Percentiles rank a stretch among this genome's conserved stretches.
Conservation (phyloP, 176 grass and related monocot species). For the Juncus inflexus region DNA sequence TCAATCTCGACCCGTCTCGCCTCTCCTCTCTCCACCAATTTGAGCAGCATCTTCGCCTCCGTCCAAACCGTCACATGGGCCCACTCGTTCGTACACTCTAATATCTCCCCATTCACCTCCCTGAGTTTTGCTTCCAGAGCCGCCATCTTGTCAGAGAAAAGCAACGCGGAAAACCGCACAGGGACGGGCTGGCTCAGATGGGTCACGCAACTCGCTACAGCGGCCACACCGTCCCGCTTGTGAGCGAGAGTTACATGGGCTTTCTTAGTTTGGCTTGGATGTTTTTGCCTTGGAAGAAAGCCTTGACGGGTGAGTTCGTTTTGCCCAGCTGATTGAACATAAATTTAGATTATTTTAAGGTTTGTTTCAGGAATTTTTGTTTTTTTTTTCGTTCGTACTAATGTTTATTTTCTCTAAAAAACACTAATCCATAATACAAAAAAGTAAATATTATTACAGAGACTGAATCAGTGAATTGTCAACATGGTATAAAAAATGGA, state of each 20-base stretch:
- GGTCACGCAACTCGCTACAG: conserved; percentile 67
- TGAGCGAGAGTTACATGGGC: conserved; percentile 88
- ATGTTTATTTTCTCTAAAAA: too few species aligned
- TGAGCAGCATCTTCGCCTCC: conserved; percentile 63
- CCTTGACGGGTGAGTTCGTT: conserved; percentile 30
- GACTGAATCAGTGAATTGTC: too few species aligned
- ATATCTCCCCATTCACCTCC: conserved; percentile 54
- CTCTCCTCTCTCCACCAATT: conserved; percentile 48
- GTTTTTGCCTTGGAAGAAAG: conserved; percentile 41
- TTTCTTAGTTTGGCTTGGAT: conserved; percentile 62
- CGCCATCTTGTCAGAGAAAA: conserved; percentile 63
- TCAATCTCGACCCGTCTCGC: conserved; percentile 55
- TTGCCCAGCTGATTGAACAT: conserved; percentile 46
- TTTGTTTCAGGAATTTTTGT: too few species aligned
- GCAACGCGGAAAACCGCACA: conserved; percentile 47
- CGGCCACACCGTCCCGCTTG: conserved; percentile 82
- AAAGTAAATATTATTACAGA: too few species aligned
- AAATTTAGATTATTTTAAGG: too few species aligned
- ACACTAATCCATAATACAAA: too few species aligned
- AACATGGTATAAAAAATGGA: too few species aligned
- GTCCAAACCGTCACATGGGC: conserved; percentile 87
- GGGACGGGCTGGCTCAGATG: conserved; percentile 63
- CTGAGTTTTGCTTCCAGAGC: conserved; percentile 60
- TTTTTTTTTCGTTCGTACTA: too few species aligned
- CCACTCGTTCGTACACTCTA: conserved; percentile 71